These are phyloP conservation scores for Solanum etuberosum DNA, from an alignment of 257 asterid species.

Conservation along the genomic window DNA sequence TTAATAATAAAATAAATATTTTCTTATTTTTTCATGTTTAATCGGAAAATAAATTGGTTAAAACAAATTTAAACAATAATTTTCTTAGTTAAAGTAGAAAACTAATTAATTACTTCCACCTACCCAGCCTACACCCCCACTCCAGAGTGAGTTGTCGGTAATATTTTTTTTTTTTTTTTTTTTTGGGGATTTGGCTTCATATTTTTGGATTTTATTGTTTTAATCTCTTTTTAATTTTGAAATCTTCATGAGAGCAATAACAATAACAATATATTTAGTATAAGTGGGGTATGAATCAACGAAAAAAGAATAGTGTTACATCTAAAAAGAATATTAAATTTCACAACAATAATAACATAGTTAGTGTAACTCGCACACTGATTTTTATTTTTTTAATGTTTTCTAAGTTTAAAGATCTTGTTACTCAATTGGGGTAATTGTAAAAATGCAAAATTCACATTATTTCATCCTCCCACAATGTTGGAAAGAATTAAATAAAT, in stretches of 20 bases:
- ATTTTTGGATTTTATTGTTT: background rate
- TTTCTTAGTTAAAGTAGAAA: background rate
- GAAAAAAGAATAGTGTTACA: background rate
- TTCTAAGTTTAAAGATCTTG: background rate
- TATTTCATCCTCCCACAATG: background rate
- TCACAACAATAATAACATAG: background rate
- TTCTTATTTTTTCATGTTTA: background rate
- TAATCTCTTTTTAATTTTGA: too few species aligned
- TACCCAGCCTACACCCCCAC: background rate
- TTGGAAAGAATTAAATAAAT: background rate
- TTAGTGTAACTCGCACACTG: rapidly evolving
- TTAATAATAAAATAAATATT: background rate
- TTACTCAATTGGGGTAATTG: background rate
- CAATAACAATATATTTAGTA: background rate
- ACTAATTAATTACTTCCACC: background rate
- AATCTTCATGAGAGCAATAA: too few species aligned
- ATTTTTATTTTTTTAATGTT: background rate
- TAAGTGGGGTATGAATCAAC: background rate
- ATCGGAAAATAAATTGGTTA: background rate
- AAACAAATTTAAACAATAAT: background rate
- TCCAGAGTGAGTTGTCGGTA: background rate
- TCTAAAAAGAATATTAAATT: background rate
- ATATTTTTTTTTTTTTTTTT: background rate
- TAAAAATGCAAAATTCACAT: background rate
- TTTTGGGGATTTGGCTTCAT: background rate